These are phyloP conservation scores for Thuja plicata DNA, from an alignment of 83 land plant species.

Conservation along the genomic window DNA sequence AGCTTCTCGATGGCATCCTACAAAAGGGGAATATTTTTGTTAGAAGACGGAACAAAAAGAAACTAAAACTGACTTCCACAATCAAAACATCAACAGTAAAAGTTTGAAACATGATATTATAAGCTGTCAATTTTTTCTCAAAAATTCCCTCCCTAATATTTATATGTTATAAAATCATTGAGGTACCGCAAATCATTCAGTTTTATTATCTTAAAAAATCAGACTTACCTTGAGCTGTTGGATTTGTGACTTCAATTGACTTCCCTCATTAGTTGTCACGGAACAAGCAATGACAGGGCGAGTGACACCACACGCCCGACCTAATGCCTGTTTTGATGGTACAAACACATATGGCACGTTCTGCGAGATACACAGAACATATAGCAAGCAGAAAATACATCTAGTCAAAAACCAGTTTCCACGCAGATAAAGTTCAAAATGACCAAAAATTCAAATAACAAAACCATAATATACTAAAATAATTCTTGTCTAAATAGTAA, in stretches of 20 bases:
- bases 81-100: not conserved
- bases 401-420: not conserved
- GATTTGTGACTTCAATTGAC: conserved; percentile 79
- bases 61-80: not conserved
- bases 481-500: not conserved
- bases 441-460: not conserved
- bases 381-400: not conserved
- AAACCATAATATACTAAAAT: not conserved
- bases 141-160: not conserved
- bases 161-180: not conserved
- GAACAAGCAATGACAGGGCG: conserved; percentile 91
- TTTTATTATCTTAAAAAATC: not conserved
- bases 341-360: conserved; percentile 94
- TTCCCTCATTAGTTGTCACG: conserved; percentile 83
- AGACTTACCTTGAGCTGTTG: conserved; percentile 68
- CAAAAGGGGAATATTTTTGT: not conserved
- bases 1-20: conserved; percentile 94
- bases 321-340: conserved; percentile 89
- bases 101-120: not conserved
- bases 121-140: not conserved
- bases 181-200: not conserved
- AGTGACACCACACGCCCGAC: conserved; percentile 89
- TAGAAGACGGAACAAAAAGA: not conserved
- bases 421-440: not conserved
- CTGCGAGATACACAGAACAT: conserved; percentile 19